phyloP scores from a whole-genome alignment of 1,284 basidiomycete species.

The Fomitopsis palustris region DNA sequence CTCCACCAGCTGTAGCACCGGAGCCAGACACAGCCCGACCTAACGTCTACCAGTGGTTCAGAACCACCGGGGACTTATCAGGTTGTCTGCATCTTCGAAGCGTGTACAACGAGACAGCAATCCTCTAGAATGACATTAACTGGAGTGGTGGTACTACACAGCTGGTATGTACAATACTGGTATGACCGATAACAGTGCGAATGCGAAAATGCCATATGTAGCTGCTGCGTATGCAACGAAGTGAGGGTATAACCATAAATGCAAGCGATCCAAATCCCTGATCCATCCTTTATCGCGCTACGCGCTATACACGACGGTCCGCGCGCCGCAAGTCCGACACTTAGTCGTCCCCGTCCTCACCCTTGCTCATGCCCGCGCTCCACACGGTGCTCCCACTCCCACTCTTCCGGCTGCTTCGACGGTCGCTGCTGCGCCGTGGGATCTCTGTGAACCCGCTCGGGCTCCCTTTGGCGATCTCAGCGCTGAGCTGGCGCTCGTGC shows the following conservation, averaged over 20 bases:
- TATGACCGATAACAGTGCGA: constrained; percentile 1
- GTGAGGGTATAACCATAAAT: constrained; percentile 8
- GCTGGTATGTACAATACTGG: constrained; percentile 6
- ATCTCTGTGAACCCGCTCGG: constrained; percentile 78
- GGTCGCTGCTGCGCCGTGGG: constrained; percentile 39
- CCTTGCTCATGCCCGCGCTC: constrained; percentile 76
- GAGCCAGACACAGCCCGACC: too few relatives aligned
- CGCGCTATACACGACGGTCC: not conserved
- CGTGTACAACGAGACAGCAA: not conserved
- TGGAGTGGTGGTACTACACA: constrained; percentile 1
- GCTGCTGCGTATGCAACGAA: not conserved
- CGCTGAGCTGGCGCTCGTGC: constrained; percentile 67
- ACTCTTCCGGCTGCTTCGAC: constrained; percentile 53
- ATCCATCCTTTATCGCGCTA: not conserved
- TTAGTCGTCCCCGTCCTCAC: constrained; percentile 40
- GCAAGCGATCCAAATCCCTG: constrained; percentile 7
- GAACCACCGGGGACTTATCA: too few relatives aligned
- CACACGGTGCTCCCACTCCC: constrained; percentile 76
- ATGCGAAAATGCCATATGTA: constrained; percentile 5
- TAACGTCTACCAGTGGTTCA: too few relatives aligned
- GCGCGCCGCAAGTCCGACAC: not conserved
- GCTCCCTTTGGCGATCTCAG: constrained; percentile 71
- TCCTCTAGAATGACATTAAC: constrained; percentile 1
- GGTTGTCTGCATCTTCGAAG: not conserved
- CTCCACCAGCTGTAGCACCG: too few relatives aligned